Percentiles rank a stretch among this genome's conserved stretches.
phyloP scores from a whole-genome alignment of 495 filamentous ascomycete species.

The Collariella sp. region DNA sequence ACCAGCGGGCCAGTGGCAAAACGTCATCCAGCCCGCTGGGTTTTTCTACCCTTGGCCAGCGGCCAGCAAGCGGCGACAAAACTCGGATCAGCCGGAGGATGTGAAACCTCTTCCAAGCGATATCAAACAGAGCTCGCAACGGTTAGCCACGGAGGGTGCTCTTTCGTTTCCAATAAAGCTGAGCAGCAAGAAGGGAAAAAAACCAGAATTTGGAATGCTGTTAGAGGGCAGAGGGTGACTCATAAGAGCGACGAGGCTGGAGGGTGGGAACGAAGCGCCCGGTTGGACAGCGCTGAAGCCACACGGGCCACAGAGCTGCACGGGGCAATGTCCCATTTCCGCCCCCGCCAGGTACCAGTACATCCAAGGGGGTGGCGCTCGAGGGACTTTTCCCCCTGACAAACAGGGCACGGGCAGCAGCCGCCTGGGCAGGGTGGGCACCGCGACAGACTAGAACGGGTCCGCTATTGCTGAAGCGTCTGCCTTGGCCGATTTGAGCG shows the following conservation, averaged over 20 bases:
- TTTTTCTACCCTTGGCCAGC: neutral
- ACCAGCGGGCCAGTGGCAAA: neutral
- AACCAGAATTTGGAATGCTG: neutral
- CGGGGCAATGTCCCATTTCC: slow-evolving; percentile 4
- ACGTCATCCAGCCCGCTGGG: neutral
- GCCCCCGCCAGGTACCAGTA: slow-evolving; percentile 11
- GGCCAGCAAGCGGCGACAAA: neutral
- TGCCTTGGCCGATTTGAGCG: neutral
- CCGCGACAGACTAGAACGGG: neutral
- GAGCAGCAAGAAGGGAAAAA: neutral
- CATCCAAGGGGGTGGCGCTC: neutral
- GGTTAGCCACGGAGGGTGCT: neutral
- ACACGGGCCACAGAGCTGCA: slow-evolving; percentile 16
- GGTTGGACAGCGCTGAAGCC: slow-evolving; percentile 10
- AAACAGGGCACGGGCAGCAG: slow-evolving; percentile 4
- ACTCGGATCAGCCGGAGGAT: neutral
- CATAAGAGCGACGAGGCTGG: slow-evolving; percentile 14
- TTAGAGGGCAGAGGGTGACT: slow-evolving; percentile 15
- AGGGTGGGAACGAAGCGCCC: slow-evolving; percentile 7
- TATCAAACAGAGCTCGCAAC: too few species aligned
- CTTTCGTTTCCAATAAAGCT: neutral
- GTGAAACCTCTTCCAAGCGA: neutral
- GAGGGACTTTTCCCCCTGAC: neutral
- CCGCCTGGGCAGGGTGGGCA: slow-evolving; percentile 2
- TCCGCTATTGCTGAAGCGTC: neutral